Evolutionary conservation across 2,329 filamentous ascomycete genomes (phyloP), one percentile per base, ranked within the genome.

Genomic region (Boeremia lycopersici): DNA sequence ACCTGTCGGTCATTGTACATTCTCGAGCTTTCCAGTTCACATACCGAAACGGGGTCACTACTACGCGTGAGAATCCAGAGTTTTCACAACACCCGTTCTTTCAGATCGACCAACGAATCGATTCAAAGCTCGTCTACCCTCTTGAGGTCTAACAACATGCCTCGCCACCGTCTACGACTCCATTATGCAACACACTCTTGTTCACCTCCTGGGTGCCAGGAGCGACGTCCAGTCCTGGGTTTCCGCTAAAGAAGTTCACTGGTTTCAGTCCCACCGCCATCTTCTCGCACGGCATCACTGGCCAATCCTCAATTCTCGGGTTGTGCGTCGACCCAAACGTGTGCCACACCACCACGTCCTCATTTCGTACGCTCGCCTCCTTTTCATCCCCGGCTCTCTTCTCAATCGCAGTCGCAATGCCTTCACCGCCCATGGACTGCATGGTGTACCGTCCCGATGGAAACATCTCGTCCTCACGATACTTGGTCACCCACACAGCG

Each of bases 261-360:
- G 68, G 68, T 48, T 66, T 65, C 49, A 63, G 57, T 6, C 55
- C 60, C 1, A 67, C 57, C 7, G 38, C n/a, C 62, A 68, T 65
- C 53, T 52, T 63, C 48, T 72, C 69, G 38, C 48, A 56, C 1
- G 68, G 68, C 69, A 72, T 72, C 12, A 72, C 64, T 1, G 69
- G 68, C 53, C 62, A 72, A 25, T 71, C 69, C 38, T 72, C 68
- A 10, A 67, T 62, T 6, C 67, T 40, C 10, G 68, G 68, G 44
- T 69, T 69, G 33, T 72, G 69, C 2, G 65, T 70, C 12, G 60
- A 62, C 9, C 68, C 68, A 47, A 70, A 71, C 0, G 66, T 66
- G 42, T 69, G 62, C 68, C 69, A 71, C 3, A 71, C 46, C 5
- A 71, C 69, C 13, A 72, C 56, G 47, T 71, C 69, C 26, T 57